Evolutionary conservation across 73 alveolate species (phyloP).

Genomic region (Paramecium bursaria): DNA sequence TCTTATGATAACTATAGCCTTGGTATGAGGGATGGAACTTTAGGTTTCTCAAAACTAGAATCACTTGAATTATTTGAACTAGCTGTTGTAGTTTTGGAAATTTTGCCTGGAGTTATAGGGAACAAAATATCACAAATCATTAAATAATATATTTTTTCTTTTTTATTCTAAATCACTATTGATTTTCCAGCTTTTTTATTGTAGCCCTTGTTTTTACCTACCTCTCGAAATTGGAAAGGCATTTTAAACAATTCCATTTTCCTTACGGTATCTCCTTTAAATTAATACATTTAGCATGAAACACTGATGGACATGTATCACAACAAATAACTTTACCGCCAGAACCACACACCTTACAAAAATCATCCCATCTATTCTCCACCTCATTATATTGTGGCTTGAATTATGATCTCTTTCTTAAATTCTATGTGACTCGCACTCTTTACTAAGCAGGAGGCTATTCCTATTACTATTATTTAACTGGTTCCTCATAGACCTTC

Average conservation of each 20-base stretch:
- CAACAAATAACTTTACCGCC: slow-evolving; percentile 67
- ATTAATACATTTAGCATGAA: slow-evolving; percentile 68
- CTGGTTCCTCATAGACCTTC: slow-evolving; percentile 17
- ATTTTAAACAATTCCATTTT: slow-evolving; percentile 57
- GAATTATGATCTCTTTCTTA: slow-evolving; percentile 9
- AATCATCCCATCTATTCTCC: slow-evolving; percentile 61
- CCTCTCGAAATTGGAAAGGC: slow-evolving; percentile 40
- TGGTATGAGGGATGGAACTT: slow-evolving; percentile 9
- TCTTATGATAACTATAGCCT: slow-evolving; percentile 22
- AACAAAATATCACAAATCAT: too few species aligned
- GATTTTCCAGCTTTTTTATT: slow-evolving; percentile 45
- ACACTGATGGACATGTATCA: slow-evolving; percentile 70
- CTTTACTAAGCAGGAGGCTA: neutral
- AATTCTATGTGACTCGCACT: slow-evolving; percentile 15
- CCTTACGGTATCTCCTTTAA: slow-evolving; percentile 65
- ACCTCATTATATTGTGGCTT: slow-evolving; percentile 40
- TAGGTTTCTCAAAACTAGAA: slow-evolving; percentile 41
- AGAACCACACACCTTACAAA: slow-evolving; percentile 53
- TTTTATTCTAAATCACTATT: neutral
- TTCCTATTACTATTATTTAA: neutral
- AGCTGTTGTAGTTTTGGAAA: slow-evolving; percentile 41
- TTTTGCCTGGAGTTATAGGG: too few species aligned
- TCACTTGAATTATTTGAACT: slow-evolving; percentile 51
- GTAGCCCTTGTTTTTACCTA: slow-evolving; percentile 49
- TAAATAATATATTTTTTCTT: too few species aligned